Evolutionary conservation across 1,284 basidiomycete genomes (phyloP).

Genomic region (Hemileia vastatrix): DNA sequence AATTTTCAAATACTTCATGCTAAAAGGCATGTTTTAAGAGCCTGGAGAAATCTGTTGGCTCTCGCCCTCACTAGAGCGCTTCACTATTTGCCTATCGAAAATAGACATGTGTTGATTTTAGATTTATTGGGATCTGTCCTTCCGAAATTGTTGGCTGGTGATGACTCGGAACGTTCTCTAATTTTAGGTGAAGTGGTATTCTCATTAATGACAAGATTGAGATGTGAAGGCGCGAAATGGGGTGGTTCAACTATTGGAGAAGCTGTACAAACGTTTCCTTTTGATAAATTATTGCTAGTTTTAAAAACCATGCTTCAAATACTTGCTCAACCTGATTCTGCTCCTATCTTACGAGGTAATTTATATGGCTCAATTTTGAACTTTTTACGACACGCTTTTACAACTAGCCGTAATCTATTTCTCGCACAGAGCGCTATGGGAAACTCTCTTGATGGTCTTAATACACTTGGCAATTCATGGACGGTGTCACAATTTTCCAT

Average conservation of each 20-base stretch:
- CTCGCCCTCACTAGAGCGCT: constrained; percentile 75
- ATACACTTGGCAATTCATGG: neutral
- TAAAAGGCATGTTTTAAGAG: constrained; percentile 59
- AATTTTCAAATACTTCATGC: constrained; percentile 67
- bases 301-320: constrained; percentile 21
- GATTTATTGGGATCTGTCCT: constrained; percentile 66
- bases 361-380: constrained; percentile 22
- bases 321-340: constrained; percentile 15
- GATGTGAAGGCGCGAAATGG: constrained; percentile 16
- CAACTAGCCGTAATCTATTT: constrained; percentile 16
- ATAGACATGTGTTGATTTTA: constrained; percentile 72
- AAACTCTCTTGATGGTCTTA: neutral
- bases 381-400: constrained; percentile 21
- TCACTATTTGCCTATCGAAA: constrained; percentile 63
- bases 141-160: constrained; percentile 47
- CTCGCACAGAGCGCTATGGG: neutral
- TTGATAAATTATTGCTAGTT: constrained; percentile 18
- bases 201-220: constrained; percentile 22
- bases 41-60: constrained; percentile 74
- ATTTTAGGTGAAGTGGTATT: constrained; percentile 21
- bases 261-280: constrained; percentile 21
- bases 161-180: constrained; percentile 58
- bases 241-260: constrained; percentile 18
- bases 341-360: constrained; percentile 21
- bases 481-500: neutral